These are phyloP conservation scores for Beauveria australis DNA, from an alignment of 2,329 filamentous ascomycete species.

Conservation along the genomic window DNA sequence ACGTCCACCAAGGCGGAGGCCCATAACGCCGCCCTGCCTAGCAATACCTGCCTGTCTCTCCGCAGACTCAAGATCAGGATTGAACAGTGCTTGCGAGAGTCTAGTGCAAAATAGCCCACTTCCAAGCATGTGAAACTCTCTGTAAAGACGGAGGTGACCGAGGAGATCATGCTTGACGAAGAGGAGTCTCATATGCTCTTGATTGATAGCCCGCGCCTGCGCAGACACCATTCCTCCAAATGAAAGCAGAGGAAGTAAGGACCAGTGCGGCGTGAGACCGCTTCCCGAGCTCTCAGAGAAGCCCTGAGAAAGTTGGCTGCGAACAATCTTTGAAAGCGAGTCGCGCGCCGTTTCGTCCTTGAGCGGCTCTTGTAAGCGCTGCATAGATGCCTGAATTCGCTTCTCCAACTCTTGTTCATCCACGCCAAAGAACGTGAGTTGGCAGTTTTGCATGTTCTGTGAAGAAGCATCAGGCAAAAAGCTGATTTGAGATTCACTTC, in stretches of 20 bases:
- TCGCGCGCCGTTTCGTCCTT: constrained; percentile 21
- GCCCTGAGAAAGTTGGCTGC: constrained; percentile 27
- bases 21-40: constrained; percentile 64
- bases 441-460: background rate
- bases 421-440: constrained; percentile 40
- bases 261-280: constrained; percentile 46
- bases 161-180: constrained; percentile 67
- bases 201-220: constrained; percentile 71
- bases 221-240: constrained; percentile 65
- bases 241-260: constrained; percentile 59
- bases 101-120: constrained; percentile 77
- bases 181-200: constrained; percentile 64
- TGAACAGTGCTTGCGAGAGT: constrained; percentile 76
- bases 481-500: background rate
- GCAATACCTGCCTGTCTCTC: constrained; percentile 64
- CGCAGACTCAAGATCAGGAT: constrained; percentile 70
- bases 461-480: no score
- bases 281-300: constrained; percentile 14
- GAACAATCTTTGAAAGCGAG: constrained; percentile 32
- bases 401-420: constrained; percentile 38
- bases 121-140: constrained; percentile 73
- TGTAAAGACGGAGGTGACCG: constrained; percentile 65
- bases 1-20: constrained; percentile 71
- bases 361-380: constrained; percentile 29
- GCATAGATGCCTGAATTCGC: constrained; percentile 43